Percentiles rank a stretch among this genome's conserved stretches.
These are phyloP conservation scores for Nelumbo lutea DNA, from an alignment of 164 flowering plant genomes.

Conservation along the genomic window DNA sequence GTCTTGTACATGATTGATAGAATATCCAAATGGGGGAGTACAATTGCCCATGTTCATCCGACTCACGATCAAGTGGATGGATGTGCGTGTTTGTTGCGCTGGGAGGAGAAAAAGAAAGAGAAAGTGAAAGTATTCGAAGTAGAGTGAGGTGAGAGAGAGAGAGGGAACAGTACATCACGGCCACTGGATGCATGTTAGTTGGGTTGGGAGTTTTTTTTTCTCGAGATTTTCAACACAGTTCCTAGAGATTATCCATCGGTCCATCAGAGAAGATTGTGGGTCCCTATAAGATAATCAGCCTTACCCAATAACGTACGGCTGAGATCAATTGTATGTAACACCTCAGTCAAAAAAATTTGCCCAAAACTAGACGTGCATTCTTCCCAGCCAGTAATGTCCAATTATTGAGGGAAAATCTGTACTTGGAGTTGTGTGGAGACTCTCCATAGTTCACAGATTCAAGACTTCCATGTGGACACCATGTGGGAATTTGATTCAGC, in stretches of 20 bases:
- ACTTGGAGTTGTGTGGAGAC: background rate
- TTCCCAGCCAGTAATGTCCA: background rate
- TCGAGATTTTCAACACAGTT: background rate
- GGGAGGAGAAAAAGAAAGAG: background rate
- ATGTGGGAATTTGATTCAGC: slow-evolving; percentile 26
- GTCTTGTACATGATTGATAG: no score
- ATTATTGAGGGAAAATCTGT: background rate
- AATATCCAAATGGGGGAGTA: no score
- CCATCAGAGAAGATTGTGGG: background rate
- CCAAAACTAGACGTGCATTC: background rate
- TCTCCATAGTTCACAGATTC: slow-evolving; percentile 5
- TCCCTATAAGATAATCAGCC: background rate
- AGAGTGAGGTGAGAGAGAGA: background rate
- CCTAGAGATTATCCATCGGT: background rate
- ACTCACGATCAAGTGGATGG: background rate
- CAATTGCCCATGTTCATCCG: no score
- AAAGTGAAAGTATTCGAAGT: background rate
- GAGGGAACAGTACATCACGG: background rate
- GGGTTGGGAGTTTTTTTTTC: background rate
- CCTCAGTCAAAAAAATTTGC: background rate
- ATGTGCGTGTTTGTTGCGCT: background rate
- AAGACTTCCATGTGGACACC: slow-evolving; percentile 47
- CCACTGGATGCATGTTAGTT: background rate
- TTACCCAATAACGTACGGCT: background rate
- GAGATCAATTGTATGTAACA: background rate